These are phyloP conservation scores for Hypericum androsaemum DNA, from an alignment of 345 rosid genomes.

Conservation along the genomic window DNA sequence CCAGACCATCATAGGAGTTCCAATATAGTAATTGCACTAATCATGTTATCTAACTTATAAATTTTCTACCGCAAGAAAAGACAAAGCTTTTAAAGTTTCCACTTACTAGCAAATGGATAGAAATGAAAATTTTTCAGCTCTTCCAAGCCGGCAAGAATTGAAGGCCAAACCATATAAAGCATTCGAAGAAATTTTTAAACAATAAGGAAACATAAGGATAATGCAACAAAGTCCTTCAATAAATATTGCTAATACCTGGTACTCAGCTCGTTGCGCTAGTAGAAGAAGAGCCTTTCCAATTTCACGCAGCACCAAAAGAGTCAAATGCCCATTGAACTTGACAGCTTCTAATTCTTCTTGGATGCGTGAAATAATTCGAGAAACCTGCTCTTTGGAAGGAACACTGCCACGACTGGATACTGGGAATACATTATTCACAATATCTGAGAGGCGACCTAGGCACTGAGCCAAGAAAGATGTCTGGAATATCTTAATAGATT, in stretches of 20 bases:
- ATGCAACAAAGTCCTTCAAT: background rate
- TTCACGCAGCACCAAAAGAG: constrained; percentile 83
- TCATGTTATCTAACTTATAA: too few species aligned
- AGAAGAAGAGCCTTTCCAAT: constrained; percentile 72
- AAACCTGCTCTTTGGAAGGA: constrained; percentile 84
- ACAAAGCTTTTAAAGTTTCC: too few species aligned
- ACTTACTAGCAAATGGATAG: too few species aligned
- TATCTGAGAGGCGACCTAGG: constrained; percentile 77
- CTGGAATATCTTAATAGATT: constrained; percentile 76
- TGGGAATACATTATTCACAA: constrained; percentile 76
- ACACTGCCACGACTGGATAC: constrained; percentile 89
- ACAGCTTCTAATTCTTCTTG: constrained; percentile 95
- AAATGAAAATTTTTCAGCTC: too few species aligned
- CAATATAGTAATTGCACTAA: too few species aligned
- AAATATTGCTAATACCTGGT: constrained; percentile 46
- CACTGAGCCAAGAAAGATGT: constrained; percentile 74
- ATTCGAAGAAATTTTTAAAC: background rate
- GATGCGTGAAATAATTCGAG: constrained; percentile 67
- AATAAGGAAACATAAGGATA: background rate
- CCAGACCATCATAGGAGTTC: too few species aligned
- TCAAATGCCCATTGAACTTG: constrained; percentile 75
- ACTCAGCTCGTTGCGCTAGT: constrained; percentile 81
- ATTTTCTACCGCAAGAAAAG: too few species aligned
- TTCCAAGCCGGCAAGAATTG: too few species aligned
- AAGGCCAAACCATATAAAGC: too few species aligned